A percentile compares a stretch with the other conserved stretches of the same genome.
Conservation (phyloP, 495 filamentous ascomycete species). For the Penicillium manginii region DNA sequence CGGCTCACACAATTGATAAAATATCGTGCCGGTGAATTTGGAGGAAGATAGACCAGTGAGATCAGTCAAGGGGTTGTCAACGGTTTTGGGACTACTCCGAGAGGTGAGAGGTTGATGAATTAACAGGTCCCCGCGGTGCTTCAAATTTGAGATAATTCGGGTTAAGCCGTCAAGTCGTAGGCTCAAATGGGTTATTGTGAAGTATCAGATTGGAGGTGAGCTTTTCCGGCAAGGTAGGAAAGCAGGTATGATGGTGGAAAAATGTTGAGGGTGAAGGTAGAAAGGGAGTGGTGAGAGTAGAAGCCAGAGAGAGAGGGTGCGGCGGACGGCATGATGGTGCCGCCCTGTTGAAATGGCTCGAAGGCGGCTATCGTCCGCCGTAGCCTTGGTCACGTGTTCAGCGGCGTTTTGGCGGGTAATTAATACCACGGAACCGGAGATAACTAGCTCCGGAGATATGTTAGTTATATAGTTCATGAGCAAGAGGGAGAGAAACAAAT, state of each 20-base stretch:
- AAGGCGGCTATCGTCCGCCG: too few relatives aligned
- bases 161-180: conserved; percentile 10
- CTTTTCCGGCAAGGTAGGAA: conserved; percentile 12
- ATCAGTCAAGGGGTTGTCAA: conserved; percentile 6
- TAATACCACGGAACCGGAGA: too few relatives aligned
- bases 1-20: not conserved
- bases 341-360: too few relatives aligned
- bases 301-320: too few relatives aligned
- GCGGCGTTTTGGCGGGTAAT: too few relatives aligned
- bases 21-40: not conserved
- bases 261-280: conserved; percentile 3
- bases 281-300: conserved; percentile 14
- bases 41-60: not conserved
- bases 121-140: conserved; percentile 6
- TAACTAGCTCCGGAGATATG: too few relatives aligned
- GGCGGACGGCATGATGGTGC: too few relatives aligned
- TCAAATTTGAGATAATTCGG: conserved; percentile 14
- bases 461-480: too few relatives aligned
- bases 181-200: conserved; percentile 8
- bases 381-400: too few relatives aligned
- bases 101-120: not conserved
- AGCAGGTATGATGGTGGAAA: conserved; percentile 9
- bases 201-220: conserved; percentile 7
- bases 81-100: not conserved
- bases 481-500: too few relatives aligned